Conservation (phyloP, 2,329 filamentous ascomycete species). For the Neofusicoccum ribis region DNA sequence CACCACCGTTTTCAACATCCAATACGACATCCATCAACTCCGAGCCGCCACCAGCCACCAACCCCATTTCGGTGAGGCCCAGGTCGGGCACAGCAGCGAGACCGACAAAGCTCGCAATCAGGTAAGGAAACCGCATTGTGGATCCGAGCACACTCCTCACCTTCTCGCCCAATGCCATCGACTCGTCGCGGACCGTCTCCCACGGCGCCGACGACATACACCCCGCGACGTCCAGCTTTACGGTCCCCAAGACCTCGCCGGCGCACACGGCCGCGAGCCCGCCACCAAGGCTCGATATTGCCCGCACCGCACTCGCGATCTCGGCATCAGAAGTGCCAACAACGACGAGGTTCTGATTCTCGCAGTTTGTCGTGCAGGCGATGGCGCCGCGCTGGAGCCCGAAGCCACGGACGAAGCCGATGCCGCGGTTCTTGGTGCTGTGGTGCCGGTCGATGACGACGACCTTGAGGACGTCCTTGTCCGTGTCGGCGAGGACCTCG, state of each 20-base stretch:
- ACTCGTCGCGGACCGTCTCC: neutral
- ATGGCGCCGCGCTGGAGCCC: neutral
- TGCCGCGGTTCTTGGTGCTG: neutral
- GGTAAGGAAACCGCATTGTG: neutral
- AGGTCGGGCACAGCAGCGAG: neutral
- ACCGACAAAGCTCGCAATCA: neutral
- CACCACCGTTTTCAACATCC: neutral
- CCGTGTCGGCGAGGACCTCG: neutral
- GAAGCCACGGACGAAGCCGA: neutral
- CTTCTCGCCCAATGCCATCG: neutral
- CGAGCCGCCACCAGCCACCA: neutral
- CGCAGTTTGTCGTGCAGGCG: neutral
- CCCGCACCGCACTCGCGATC: neutral
- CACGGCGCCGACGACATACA: neutral
- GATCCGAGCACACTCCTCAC: neutral
- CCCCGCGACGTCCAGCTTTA: neutral
- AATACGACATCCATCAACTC: neutral
- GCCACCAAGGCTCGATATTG: neutral
- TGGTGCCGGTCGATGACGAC: neutral
- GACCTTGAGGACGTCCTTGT: neutral
- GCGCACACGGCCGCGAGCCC: neutral
- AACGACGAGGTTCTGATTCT: neutral
- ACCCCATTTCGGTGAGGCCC: neutral
- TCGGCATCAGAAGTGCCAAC: neutral
- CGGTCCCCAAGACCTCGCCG: neutral